These are phyloP conservation scores for Elaeis guineensis DNA, from an alignment of 176 grass and related monocot species.

Conservation along the genomic window DNA sequence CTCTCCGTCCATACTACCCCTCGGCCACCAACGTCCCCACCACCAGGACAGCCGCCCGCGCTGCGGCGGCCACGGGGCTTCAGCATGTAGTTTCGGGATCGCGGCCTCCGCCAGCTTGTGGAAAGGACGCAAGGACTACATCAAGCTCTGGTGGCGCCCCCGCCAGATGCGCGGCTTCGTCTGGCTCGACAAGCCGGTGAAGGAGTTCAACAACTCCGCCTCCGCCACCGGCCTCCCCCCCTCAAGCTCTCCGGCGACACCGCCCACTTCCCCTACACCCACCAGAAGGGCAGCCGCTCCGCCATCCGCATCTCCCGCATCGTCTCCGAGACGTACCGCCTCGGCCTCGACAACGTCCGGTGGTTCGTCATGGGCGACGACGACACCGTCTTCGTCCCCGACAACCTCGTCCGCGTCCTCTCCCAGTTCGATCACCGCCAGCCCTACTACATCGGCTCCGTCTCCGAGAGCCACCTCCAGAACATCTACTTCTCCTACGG, in stretches of 20 bases:
- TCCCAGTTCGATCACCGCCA: conserved; percentile 71
- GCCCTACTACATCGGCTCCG: conserved; percentile 90
- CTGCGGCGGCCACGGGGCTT: conserved; percentile 40
- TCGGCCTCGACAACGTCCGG: conserved; percentile 55
- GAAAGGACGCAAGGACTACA: conserved; percentile 91
- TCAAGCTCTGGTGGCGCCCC: conserved; percentile 86
- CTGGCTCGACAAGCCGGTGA: conserved; percentile 75
- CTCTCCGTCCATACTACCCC: neutral
- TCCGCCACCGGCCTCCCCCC: conserved; percentile 38
- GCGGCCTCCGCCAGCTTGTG: conserved; percentile 69
- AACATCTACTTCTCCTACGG: conserved; percentile 94
- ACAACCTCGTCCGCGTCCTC: conserved; percentile 76
- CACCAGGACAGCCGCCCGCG: neutral
- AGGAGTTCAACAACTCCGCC: conserved; percentile 57
- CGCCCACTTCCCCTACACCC: conserved; percentile 71
- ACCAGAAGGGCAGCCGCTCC: conserved; percentile 69
- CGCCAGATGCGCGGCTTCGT: conserved; percentile 86
- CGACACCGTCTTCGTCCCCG: conserved; percentile 86
- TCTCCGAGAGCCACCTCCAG: conserved; percentile 84
- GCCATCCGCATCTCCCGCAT: conserved; percentile 95
- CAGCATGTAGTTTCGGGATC: conserved; percentile 98
- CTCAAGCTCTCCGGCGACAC: conserved; percentile 77
- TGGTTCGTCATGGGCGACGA: conserved; percentile 99
- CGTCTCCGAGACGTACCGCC: conserved; percentile 86
- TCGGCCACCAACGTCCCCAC: conserved; percentile 17